Percentiles rank a stretch among this genome's conserved stretches.
These are phyloP conservation scores for Coniochaeta prunicola DNA, from an alignment of 2,329 filamentous ascomycete species.

Conservation along the genomic window DNA sequence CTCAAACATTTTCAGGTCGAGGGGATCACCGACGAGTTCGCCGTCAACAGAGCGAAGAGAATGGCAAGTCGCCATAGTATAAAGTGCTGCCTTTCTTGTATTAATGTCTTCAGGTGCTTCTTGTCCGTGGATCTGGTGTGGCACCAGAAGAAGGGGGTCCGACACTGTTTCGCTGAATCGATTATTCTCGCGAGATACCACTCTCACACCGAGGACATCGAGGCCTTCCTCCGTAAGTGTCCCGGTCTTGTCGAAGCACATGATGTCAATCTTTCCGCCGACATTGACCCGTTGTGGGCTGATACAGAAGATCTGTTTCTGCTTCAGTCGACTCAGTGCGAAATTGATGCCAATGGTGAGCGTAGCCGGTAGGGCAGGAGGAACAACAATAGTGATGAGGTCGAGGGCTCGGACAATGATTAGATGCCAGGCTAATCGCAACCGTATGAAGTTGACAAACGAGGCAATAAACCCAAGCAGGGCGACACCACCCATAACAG, in stretches of 20 bases:
- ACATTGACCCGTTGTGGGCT: slow-evolving; percentile 96
- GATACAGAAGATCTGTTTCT: slow-evolving; percentile 92
- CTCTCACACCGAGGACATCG: slow-evolving; percentile 82
- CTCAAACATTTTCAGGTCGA: slow-evolving; percentile 98
- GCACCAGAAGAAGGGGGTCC: slow-evolving; percentile 53
- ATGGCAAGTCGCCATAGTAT: slow-evolving; percentile 97
- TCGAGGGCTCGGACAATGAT: slow-evolving; percentile 91
- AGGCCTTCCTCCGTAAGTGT: slow-evolving; percentile 94
- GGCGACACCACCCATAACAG: slow-evolving; percentile 87
- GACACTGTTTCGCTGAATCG: slow-evolving; percentile 71
- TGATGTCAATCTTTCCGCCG: slow-evolving; percentile 87
- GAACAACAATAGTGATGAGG: slow-evolving; percentile 95
- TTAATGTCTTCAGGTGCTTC: slow-evolving; percentile 22
- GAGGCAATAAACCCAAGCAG: slow-evolving; percentile 82
- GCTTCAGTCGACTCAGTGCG: slow-evolving; percentile 76
- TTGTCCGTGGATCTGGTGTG: slow-evolving; percentile 17
- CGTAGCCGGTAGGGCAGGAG: slow-evolving; percentile 88
- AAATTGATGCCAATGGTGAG: slow-evolving; percentile 96
- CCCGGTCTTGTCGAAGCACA: slow-evolving; percentile 99
- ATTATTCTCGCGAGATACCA: slow-evolving; percentile 56
- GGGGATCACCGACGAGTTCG: slow-evolving; percentile 84
- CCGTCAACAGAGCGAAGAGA: slow-evolving; percentile 80
- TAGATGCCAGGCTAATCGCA: slow-evolving; percentile 78
- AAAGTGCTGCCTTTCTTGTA: slow-evolving; percentile 57
- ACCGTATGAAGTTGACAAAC: slow-evolving; percentile 83